phyloP scores from a whole-genome alignment of 1,284 basidiomycete genomes.

The Boletellus deceptivus region DNA sequence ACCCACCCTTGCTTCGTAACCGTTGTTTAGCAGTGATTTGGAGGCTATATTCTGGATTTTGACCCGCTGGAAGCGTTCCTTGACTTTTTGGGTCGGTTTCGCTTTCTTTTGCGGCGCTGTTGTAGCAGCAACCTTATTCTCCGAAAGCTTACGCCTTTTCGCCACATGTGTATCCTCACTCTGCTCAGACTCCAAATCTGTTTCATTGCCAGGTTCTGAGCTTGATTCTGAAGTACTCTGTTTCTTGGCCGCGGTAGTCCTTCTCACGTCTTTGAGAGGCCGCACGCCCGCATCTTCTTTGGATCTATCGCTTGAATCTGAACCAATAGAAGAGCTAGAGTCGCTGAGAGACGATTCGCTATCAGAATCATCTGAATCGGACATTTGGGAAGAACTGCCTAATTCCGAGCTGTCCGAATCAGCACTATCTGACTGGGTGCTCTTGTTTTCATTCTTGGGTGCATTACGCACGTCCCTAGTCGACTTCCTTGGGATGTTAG shows the following conservation, averaged over 20 bases:
- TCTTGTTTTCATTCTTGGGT: conserved; percentile 18
- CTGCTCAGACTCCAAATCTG: not conserved
- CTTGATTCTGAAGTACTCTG: conserved; percentile 21
- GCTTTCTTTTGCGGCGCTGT: conserved; percentile 35
- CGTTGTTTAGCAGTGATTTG: conserved; percentile 74
- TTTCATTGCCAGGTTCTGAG: conserved; percentile 26
- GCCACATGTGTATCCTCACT: conserved; percentile 32
- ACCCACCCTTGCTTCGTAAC: conserved; percentile 78
- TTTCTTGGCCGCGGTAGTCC: conserved; percentile 5
- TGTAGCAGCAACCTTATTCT: conserved; percentile 48
- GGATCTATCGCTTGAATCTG: conserved; percentile 12
- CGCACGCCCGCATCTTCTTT: conserved; percentile 6
- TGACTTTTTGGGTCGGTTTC: conserved; percentile 43
- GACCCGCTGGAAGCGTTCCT: conserved; percentile 78
- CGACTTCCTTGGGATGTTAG: conserved; percentile 1
- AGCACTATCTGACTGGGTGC: conserved; percentile 29
- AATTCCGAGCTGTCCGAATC: conserved; percentile 24
- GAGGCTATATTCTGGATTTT: conserved; percentile 65
- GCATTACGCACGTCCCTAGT: not conserved
- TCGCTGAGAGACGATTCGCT: conserved; percentile 16
- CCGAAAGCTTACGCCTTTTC: conserved; percentile 60
- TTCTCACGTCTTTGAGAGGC: not conserved
- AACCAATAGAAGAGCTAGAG: conserved; percentile 13
- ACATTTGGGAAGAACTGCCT: conserved; percentile 9
- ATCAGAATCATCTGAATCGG: conserved; percentile 13